Conservation (phyloP, 2,329 filamentous ascomycete species). For the Aspergillus fijiensis region DNA sequence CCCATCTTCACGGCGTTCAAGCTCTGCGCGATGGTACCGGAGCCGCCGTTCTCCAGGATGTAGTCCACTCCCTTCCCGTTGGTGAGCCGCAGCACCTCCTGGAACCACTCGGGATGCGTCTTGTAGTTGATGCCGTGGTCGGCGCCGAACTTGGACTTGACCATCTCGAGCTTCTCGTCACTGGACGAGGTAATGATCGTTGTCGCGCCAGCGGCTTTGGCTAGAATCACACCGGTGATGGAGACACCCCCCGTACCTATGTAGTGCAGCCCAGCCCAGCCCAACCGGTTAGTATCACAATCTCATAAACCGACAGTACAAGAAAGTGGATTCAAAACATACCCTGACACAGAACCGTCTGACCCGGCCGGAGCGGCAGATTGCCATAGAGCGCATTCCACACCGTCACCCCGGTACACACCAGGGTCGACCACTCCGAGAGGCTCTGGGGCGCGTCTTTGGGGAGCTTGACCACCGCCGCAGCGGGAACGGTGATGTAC, state of each 20-base stretch:
- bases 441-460: slow-evolving; percentile 25
- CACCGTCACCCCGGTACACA: slow-evolving; percentile 43
- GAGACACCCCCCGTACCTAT: slow-evolving; percentile 42
- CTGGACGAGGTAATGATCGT: slow-evolving; percentile 49
- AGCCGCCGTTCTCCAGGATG: slow-evolving; percentile 44
- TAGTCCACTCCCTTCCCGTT: slow-evolving; percentile 42
- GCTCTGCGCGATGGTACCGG: slow-evolving; percentile 14
- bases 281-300: slow-evolving; percentile 19
- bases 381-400: slow-evolving; percentile 46
- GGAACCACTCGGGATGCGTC: slow-evolving; percentile 6
- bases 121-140: slow-evolving; percentile 45
- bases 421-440: slow-evolving; percentile 34
- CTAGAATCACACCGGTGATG: slow-evolving; percentile 40
- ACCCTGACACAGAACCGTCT: slow-evolving; percentile 31
- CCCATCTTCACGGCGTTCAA: slow-evolving; percentile 3
- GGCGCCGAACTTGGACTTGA: slow-evolving; percentile 42
- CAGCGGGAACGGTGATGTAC: slow-evolving; percentile 37
- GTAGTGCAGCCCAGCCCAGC: neutral
- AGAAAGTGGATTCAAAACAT: slow-evolving; percentile 13
- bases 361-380: slow-evolving; percentile 22
- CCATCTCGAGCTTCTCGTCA: slow-evolving; percentile 30
- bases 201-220: slow-evolving; percentile 46
- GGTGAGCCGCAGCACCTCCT: slow-evolving; percentile 27
- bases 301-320: slow-evolving; percentile 2
- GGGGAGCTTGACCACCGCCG: slow-evolving; percentile 37